Evolutionary conservation across 495 filamentous ascomycete genomes (phyloP).

Genomic region (Rhypophila decipiens): DNA sequence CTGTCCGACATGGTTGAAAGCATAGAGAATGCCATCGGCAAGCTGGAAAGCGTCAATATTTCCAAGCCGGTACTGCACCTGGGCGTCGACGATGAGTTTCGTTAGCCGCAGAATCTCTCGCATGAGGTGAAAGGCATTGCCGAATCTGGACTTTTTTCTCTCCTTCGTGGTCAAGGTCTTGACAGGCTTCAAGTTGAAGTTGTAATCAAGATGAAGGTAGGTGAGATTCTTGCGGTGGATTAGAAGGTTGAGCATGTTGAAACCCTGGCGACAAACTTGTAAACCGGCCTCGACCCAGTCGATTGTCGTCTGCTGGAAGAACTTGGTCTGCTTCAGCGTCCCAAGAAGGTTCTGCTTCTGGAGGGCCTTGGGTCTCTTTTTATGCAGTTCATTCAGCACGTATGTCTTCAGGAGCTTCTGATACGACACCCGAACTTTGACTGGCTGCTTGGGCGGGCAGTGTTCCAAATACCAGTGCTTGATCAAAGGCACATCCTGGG

Average conservation of each 20-base stretch:
- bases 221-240: conserved; percentile 99
- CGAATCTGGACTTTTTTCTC: conserved; percentile 98
- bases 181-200: conserved; percentile 99
- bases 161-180: conserved; percentile 99
- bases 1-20: conserved; percentile 99
- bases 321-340: conserved; percentile 91
- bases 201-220: conserved; percentile 98
- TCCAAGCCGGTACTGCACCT: conserved; percentile 95
- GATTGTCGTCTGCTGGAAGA: conserved; percentile 98
- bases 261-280: conserved; percentile 96
- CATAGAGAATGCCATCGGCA: conserved; percentile 96
- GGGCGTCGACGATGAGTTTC: conserved; percentile 97
- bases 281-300: conserved; percentile 99
- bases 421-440: conserved; percentile 98
- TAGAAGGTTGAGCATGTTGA: conserved; percentile 98
- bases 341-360: conserved; percentile 89
- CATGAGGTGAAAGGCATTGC: conserved; percentile 99
- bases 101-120: conserved; percentile 96
- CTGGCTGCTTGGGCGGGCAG: conserved; percentile 78
- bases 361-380: conserved; percentile 87
- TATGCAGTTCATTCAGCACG: conserved; percentile 94
- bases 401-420: conserved; percentile 96
- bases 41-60: conserved; percentile 99
- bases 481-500: conserved; percentile 92
- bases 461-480: conserved; percentile 99